Base-by-base conservation (phyloP, 2,329 filamentous ascomycete species). In the Cercospora sp. region DNA sequence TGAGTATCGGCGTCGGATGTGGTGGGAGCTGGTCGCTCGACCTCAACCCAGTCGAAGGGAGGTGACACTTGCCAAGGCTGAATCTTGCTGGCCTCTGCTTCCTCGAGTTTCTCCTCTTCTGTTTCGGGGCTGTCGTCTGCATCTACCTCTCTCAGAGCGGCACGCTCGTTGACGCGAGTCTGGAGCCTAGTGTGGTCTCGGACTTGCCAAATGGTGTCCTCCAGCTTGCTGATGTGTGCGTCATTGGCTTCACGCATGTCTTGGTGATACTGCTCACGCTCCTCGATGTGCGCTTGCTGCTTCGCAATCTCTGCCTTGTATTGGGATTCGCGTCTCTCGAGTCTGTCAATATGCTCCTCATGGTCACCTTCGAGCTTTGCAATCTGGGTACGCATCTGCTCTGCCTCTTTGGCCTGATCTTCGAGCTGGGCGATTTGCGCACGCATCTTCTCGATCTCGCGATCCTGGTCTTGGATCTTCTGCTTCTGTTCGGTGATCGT, bases 401-500 rank as follows among this genome's bases (percentile, higher is more conserved):
- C 53, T 12, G 13, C 26, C 3, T 58, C 30, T 34, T 58, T 32
- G 24, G 30, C 26, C 1, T 58, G 26, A 10, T 58, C 26, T 18
- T 57, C 24, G 13, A 57, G 24, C 28, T 57, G 12, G 8, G 24
- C 53, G 28, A 26, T 32, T 18, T n/a, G 53, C 32, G 53, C 53
- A 58, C 16, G 53, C 53, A 58, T 30, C 53, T 58, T 58, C 26
- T 58, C 53, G 13, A 32, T 58, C 13, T 58, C 26, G 26, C 53
- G 53, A 32, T 10, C n/a, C 13, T 32, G 53, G 18, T 58, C 53
- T 34, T 58, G 53, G 30, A 58, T 58, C 16, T 58, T 58, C 53
- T 58, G 53, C n/a, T n/a, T 58, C 53, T 32, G 53, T 16, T 58
- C 53, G 26, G 53, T 58, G 30, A 58, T 58, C 7, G 53, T 30